A percentile compares a stretch with the other conserved stretches of the same genome.
These are phyloP conservation scores for Apostasia ramifera DNA, from an alignment of 106 monocot species.

Conservation along the genomic window DNA sequence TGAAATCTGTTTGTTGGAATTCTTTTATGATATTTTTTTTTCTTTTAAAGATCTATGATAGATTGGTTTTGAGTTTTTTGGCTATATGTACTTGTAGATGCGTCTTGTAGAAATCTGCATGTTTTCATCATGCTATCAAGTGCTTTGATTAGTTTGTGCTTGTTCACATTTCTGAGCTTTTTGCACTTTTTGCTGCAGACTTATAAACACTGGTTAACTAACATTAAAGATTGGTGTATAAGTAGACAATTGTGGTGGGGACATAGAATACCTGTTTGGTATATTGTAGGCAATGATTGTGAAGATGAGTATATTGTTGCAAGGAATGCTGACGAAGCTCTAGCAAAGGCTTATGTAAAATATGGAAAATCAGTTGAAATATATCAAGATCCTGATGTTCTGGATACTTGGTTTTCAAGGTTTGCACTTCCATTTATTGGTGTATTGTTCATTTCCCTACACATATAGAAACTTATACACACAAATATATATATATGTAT, in stretches of 20 bases:
- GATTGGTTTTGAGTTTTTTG: too few relatives aligned
- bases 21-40: too few relatives aligned
- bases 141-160: too few relatives aligned
- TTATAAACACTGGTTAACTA: conserved; percentile 95
- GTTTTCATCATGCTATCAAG: too few relatives aligned
- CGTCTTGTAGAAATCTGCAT: too few relatives aligned
- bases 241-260: conserved; percentile 99
- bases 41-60: too few relatives aligned
- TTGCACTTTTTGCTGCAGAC: conserved; percentile 32
- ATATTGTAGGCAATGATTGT: conserved; percentile 73
- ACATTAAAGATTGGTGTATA: conserved; percentile 99
- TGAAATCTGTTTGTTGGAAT: too few relatives aligned
- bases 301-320: conserved; percentile 95
- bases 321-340: conserved; percentile 68
- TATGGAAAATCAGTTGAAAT: conserved; percentile 92
- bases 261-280: conserved; percentile 98
- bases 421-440: conserved; percentile 16
- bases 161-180: too few relatives aligned
- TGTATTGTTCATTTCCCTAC: too few relatives aligned
- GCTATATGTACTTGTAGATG: too few relatives aligned
- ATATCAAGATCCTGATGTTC: conserved; percentile 98
- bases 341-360: conserved; percentile 61
- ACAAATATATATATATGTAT: too few relatives aligned
- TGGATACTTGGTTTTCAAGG: conserved; percentile 99
- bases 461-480: too few relatives aligned